Evolutionary conservation across 225 moss, liverwort and hornwort species (phyloP), one percentile per base, ranked within the genome.

Genomic region (Sphagnum contortum): DNA sequence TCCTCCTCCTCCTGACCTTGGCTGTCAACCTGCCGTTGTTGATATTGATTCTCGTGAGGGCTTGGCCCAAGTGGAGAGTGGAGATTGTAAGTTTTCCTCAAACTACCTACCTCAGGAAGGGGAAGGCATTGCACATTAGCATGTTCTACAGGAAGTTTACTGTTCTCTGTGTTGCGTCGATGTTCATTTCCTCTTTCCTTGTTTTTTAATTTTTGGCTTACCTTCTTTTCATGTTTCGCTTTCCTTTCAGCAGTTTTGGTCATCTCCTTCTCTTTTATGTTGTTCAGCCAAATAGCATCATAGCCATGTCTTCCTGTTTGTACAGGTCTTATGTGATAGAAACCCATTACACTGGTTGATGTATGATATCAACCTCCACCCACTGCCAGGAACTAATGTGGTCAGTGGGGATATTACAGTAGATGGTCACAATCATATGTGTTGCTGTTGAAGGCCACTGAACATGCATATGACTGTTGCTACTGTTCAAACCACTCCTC

Each of bases 1-100:
- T 9, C 47, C 61, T 61, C 45, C 61, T 8, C 61, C 61, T 9
- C 61, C 61, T 9, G 61, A 61, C 3, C 45, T 61, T 47, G 10
- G 61, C 9, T 7, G 61, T 4, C 61, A 61, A 10, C 61, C 61
- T 45, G 61, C 61, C 46, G 61, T 61, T 45, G 47, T 61, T 61
- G 61, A 61, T 47, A 44, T 61, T 11, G 61, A 61, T 46, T 61
- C 61, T 3, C 61, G 61, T 8, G 61, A 61, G 7, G 61, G 7
- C 5, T 44, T 61, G 47, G 48, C 10, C 47, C 61, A 48, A 47
- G 61, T 61, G 61, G 61, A 61, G 47, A 61, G 61, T 61, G 61
- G 61, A 45, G 61, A 61, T 4, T 61, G 61, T 61, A 47, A 61
- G 61, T 10, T 45, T 46, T 44, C 47, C 44, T 52, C 29, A 29